Evolutionary conservation across 1,284 basidiomycete species (phyloP), one percentile per base, ranked within the genome.

Genomic region (Fomitopsis pinicola): DNA sequence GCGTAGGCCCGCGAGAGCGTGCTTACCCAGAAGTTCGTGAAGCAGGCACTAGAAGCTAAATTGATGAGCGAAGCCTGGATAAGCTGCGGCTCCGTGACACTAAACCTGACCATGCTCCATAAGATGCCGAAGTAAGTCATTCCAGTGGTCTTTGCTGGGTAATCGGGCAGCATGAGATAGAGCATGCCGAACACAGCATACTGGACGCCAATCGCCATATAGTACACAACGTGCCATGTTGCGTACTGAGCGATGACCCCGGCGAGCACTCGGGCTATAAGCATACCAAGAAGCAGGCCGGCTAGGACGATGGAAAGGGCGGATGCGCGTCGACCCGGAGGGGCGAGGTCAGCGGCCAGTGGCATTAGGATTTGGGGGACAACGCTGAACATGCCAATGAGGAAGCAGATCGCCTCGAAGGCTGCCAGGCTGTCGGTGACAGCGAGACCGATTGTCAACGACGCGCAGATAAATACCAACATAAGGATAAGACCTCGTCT

Each of bases 331-430:
- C 75, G 74, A 19, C 80, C 74, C 1, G 80, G 76, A 1, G 79
- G 81, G 0, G 83, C 81, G 15, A 85, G 75, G 68, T 86, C 83
- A 4, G 80, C 83, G 1, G 82, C 79, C 58, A 84, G 78, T 0
- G 83, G 82, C 42, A 84, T 77, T 63, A 83, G 77, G 56, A 78
- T 72, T 59, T 77, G 76, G 0, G 78, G 77, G 0, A 72, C 66
- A 54, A 84, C 79, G n/a, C 78, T 79, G 56, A 74, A 68, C 30
- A 80, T 65, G 5, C 82, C 81, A 55, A 80, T 71, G 44, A 84
- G 66, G 71, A 81, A 83, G 22, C 76, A 77, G n/a, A 85, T 68
- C 0, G 74, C 76, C 64, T 81, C 76, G 60, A 85, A 80, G 36
- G 73, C 77, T n/a, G 69, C 68, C 4, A 83, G 70, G 42, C 69